Conservation (phyloP, 2,329 filamentous ascomycete species). For the Neoarthrinium moseri region DNA sequence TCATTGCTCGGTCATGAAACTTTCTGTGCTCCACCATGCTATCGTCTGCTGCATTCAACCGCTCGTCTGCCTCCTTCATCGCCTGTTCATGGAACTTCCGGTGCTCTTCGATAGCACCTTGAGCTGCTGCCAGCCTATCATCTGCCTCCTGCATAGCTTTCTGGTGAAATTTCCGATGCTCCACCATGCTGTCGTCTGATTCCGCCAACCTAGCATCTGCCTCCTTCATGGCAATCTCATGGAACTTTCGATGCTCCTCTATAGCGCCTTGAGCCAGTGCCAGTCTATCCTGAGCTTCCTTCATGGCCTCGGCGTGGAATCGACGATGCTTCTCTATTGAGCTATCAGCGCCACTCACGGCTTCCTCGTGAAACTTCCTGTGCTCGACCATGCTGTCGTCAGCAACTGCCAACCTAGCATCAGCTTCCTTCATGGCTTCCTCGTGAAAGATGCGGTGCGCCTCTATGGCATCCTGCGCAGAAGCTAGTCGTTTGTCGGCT, state of each 20-base stretch:
- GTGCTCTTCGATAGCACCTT: background rate
- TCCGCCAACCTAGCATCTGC: slow-evolving; percentile 3
- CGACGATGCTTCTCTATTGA: background rate
- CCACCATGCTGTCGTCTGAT: slow-evolving; percentile 1
- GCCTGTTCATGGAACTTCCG: slow-evolving; percentile 3
- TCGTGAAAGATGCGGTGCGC: too few relatives aligned
- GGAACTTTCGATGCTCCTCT: slow-evolving; percentile 2
- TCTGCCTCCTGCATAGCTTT: slow-evolving; percentile 4
- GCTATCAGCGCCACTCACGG: background rate
- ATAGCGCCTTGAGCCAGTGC: background rate
- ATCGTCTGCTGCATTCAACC: background rate
- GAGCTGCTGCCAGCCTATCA: background rate
- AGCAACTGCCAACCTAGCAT: background rate
- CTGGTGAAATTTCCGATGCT: slow-evolving; percentile 1
- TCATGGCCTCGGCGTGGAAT: slow-evolving; percentile 8
- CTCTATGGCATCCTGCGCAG: too few relatives aligned
- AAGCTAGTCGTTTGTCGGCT: too few relatives aligned
- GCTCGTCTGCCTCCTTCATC: slow-evolving; percentile 6
- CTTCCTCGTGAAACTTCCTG: background rate
- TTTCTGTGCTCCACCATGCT: slow-evolving; percentile 3
- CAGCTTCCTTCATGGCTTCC: background rate
- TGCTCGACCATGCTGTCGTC: background rate
- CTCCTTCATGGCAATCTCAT: slow-evolving; percentile 7
- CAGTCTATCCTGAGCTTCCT: slow-evolving; percentile 3
- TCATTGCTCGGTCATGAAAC: slow-evolving; percentile 6